phyloP scores from a whole-genome alignment of 2,329 filamentous ascomycete species.

The Penicillium vulpinum region DNA sequence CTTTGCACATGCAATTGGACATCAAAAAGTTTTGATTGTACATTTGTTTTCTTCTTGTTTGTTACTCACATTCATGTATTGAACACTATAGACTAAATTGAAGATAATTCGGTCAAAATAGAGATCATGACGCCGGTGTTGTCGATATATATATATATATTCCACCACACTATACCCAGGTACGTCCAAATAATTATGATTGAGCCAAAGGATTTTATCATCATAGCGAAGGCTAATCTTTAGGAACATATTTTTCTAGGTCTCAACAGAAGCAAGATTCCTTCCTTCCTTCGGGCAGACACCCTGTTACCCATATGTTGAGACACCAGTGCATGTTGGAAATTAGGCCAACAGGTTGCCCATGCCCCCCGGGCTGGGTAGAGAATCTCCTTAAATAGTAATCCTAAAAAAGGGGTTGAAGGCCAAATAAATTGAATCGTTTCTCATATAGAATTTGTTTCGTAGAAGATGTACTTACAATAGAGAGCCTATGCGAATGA shows the following conservation, averaged over 20 bases:
- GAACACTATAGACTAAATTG: too few relatives aligned
- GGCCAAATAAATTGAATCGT: background rate
- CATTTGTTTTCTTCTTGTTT: too few relatives aligned
- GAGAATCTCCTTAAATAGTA: background rate
- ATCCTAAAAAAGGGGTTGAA: too few relatives aligned
- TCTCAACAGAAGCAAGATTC: background rate
- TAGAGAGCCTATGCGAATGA: background rate
- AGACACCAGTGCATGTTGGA: background rate
- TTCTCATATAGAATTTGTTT: too few relatives aligned
- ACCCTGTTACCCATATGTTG: background rate
- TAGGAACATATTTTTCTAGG: background rate
- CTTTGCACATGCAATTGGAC: background rate
- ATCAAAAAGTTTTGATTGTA: background rate
- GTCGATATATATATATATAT: background rate
- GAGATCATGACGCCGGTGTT: background rate
- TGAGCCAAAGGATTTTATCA: background rate
- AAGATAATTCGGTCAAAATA: background rate
- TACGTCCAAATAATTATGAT: too few relatives aligned
- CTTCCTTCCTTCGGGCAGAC: background rate
- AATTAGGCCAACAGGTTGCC: background rate
- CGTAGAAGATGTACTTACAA: background rate
- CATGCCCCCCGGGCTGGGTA: background rate
- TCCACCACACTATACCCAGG: too few relatives aligned
- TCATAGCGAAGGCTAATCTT: too few relatives aligned
- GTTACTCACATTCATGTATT: fast-evolving